phyloP scores from a whole-genome alignment of 805 yeast genomes.

The Wickerhamomyces tratensis region DNA sequence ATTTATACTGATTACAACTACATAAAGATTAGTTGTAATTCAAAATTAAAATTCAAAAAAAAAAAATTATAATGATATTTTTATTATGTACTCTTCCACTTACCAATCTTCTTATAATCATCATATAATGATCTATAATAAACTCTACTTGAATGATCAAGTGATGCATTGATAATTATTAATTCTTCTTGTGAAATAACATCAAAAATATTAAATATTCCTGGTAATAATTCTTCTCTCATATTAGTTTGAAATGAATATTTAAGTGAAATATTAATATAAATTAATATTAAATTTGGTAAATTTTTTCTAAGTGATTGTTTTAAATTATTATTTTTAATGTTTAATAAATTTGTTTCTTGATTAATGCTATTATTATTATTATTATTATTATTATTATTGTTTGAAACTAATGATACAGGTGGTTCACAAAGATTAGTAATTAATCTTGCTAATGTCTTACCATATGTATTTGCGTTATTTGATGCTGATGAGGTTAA shows the following conservation, averaged over 20 bases:
- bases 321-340: constrained; percentile 46
- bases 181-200: constrained; percentile 61
- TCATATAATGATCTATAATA: constrained; percentile 59
- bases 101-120: constrained; percentile 68
- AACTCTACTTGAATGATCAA: constrained; percentile 63
- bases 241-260: constrained; percentile 35
- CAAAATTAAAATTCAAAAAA: too few relatives aligned
- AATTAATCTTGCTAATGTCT: constrained; percentile 46
- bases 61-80: too few relatives aligned
- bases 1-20: too few relatives aligned
- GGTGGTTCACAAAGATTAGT: constrained; percentile 70
- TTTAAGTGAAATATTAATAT: constrained; percentile 42
- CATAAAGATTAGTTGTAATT: too few relatives aligned
- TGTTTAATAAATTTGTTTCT: constrained; percentile 31
- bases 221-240: constrained; percentile 40
- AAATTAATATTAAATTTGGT: constrained; percentile 49
- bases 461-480: constrained; percentile 28
- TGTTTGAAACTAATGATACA: constrained; percentile 6
- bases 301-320: constrained; percentile 54
- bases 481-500: constrained; percentile 7
- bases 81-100: constrained; percentile 42
- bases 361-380: not conserved
- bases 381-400: too few relatives aligned
- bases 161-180: constrained; percentile 45
- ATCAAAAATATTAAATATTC: constrained; percentile 58